Conservation (phyloP, 108 stramenopile species). For the Fragilaria radians region DNA sequence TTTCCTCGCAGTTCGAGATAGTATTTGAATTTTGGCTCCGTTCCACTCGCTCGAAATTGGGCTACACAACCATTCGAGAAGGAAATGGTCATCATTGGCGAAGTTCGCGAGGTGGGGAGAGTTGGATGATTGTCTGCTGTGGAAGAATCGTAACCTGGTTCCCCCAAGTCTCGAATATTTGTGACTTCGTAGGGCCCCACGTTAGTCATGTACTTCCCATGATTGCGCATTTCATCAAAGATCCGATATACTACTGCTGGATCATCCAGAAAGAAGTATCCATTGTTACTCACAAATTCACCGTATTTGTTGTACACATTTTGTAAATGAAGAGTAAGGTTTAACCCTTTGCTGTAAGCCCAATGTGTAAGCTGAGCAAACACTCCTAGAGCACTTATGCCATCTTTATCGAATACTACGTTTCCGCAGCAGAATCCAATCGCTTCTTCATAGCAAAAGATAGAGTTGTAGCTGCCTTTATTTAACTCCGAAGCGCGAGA, state of each 20-base stretch:
- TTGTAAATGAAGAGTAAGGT: constrained; percentile 59
- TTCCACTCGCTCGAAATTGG: constrained; percentile 94
- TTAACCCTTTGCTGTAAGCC: constrained; percentile 43
- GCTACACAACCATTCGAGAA: constrained; percentile 90
- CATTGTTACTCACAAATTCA: constrained; percentile 85
- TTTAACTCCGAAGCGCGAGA: constrained; percentile 50
- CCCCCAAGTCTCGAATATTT: constrained; percentile 81
- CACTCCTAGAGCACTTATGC: constrained; percentile 72
- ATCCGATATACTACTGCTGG: constrained; percentile 58
- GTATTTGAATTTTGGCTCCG: constrained; percentile 98
- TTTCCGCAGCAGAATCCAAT: constrained; percentile 93
- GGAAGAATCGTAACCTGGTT: constrained; percentile 81
- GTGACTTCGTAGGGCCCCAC: constrained; percentile 67
- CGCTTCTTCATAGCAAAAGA: constrained; percentile 96
- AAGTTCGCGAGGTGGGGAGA: constrained; percentile 72
- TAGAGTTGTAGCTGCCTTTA: constrained; percentile 49
- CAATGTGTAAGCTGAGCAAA: constrained; percentile 74
- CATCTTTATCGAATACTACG: constrained; percentile 91
- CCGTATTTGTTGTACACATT: constrained; percentile 86
- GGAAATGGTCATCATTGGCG: constrained; percentile 92
- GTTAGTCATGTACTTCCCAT: constrained; percentile 55
- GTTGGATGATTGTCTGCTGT: constrained; percentile 68
- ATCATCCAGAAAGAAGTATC: constrained; percentile 87
- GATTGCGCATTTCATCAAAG: constrained; percentile 66
- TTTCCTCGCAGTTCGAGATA: constrained; percentile 89